phyloP scores from a whole-genome alignment of 495 filamentous ascomycete species.

The Alectoria sarmentosa region DNA sequence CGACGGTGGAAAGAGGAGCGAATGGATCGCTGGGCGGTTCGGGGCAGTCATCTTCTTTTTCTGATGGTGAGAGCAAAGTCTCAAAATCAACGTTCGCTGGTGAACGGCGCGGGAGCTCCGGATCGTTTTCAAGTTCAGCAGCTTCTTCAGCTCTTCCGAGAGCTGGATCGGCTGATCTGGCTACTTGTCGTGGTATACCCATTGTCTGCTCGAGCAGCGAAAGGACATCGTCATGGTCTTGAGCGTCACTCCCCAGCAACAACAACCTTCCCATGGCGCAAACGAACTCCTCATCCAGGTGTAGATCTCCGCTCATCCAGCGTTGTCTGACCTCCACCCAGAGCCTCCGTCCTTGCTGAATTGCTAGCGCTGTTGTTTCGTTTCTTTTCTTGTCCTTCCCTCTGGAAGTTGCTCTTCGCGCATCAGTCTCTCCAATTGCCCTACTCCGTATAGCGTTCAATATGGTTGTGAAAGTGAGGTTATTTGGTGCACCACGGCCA shows the following conservation, averaged over 20 bases:
- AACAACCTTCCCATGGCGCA: constrained; percentile 70
- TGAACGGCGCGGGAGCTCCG: background rate
- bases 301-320: constrained; percentile 61
- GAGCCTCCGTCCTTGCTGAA: constrained; percentile 56
- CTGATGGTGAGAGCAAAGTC: background rate
- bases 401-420: constrained; percentile 26
- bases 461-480: constrained; percentile 71
- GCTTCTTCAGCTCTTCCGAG: background rate
- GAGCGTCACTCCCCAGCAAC: constrained; percentile 47
- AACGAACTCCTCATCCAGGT: constrained; percentile 66
- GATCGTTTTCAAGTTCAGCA: background rate
- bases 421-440: constrained; percentile 24
- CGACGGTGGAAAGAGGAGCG: constrained; percentile 11
- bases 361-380: constrained; percentile 31
- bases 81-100: constrained; percentile 6
- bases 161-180: constrained; percentile 10
- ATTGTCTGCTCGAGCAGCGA: constrained; percentile 71
- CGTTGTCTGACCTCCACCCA: constrained; percentile 73
- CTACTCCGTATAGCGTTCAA: constrained; percentile 57
- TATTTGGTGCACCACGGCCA: constrained; percentile 54
- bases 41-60: constrained; percentile 3
- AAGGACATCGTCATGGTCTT: constrained; percentile 62
- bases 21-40: constrained; percentile 6
- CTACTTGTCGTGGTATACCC: constrained; percentile 45
- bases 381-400: constrained; percentile 27